phyloP scores from a whole-genome alignment of 2,329 filamentous ascomycete genomes.

The Pseudocercospora ulei region DNA sequence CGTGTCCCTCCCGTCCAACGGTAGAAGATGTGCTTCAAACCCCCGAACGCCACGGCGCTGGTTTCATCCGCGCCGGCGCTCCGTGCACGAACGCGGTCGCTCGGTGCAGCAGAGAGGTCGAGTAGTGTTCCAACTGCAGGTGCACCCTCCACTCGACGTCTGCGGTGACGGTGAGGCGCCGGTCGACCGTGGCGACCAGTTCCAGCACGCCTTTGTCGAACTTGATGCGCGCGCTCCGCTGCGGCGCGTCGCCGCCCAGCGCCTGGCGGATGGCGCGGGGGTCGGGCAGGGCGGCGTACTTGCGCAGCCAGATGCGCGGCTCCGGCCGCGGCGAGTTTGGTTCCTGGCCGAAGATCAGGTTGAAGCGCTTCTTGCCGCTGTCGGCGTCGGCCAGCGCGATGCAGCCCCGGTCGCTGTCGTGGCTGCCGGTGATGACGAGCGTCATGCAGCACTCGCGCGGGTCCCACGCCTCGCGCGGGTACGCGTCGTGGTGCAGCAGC shows the following conservation, averaged over 20 bases:
- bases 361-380: constrained; percentile 17
- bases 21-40: too few species aligned
- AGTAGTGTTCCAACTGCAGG: constrained; percentile 18
- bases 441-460: constrained; percentile 11
- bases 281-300: constrained; percentile 10
- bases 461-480: constrained; percentile 16
- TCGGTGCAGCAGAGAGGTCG: constrained; percentile 12
- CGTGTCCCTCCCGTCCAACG: too few species aligned
- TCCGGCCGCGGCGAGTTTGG: constrained; percentile 14
- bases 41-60: neutral
- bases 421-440: constrained; percentile 17
- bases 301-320: constrained; percentile 16
- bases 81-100: constrained; percentile 13
- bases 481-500: constrained; percentile 9
- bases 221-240: constrained; percentile 12
- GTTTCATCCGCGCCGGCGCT: constrained; percentile 16
- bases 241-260: constrained; percentile 1
- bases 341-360: constrained; percentile 16
- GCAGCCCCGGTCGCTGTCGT: constrained; percentile 18
- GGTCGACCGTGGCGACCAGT: constrained; percentile 15
- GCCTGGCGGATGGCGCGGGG: constrained; percentile 2
- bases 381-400: constrained; percentile 18
- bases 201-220: constrained; percentile 19
- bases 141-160: constrained; percentile 19
- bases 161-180: constrained; percentile 8